These are phyloP conservation scores for Cinchona pubescens DNA, from an alignment of 257 asterid species.

Conservation along the genomic window DNA sequence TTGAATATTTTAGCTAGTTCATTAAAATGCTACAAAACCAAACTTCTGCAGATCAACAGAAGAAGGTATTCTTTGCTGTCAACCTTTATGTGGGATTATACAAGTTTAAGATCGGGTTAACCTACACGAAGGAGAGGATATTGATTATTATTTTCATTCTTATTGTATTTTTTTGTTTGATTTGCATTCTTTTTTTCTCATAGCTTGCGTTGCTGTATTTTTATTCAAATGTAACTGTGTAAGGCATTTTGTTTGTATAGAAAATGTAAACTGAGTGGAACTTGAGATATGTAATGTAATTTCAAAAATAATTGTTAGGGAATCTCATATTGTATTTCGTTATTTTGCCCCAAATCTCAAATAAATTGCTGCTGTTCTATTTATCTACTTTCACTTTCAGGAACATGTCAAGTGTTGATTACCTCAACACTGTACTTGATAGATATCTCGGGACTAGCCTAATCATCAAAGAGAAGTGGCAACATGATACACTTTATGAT, in stretches of 20 bases:
- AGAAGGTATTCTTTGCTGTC: background rate
- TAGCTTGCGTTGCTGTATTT: background rate
- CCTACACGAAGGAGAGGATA: background rate
- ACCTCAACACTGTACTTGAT: too few relatives aligned
- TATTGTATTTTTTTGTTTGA: background rate
- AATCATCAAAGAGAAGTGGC: too few relatives aligned
- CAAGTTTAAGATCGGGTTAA: too few relatives aligned
- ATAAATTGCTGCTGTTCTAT: too few relatives aligned
- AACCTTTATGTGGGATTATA: too few relatives aligned
- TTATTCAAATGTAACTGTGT: background rate
- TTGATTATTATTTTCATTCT: background rate
- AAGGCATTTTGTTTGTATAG: conserved; percentile 11
- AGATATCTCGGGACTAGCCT: too few relatives aligned
- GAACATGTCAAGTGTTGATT: too few relatives aligned
- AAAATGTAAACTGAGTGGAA: conserved; percentile 12
- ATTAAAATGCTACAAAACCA: background rate
- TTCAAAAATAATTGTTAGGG: background rate
- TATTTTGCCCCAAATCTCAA: too few relatives aligned
- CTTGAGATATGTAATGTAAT: background rate
- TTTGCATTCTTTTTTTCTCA: background rate
- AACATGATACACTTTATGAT: too few relatives aligned
- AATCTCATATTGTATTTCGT: background rate
- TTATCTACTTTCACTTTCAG: too few relatives aligned
- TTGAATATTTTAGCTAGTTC: background rate
- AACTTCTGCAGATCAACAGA: background rate